Percentiles rank a stretch among this genome's conserved stretches.
These are phyloP conservation scores for Rhodotorula sp. DNA, from an alignment of 1,284 basidiomycete genomes.

Conservation along the genomic window DNA sequence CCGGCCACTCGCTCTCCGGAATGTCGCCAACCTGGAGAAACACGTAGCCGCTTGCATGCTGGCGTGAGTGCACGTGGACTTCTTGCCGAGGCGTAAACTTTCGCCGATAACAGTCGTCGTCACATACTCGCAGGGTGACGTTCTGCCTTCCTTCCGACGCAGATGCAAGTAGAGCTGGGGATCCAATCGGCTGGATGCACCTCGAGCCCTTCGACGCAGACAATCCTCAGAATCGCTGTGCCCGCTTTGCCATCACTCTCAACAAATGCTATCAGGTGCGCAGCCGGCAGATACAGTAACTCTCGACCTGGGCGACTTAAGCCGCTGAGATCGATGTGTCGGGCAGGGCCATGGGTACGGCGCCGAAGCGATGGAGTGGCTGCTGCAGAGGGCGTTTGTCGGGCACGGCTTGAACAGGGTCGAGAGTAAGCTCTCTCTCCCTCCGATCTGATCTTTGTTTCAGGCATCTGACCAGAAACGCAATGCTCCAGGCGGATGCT, in stretches of 20 bases:
- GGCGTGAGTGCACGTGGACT: background rate
- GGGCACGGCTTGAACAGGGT: conserved; percentile 10
- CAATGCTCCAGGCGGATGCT: conserved; percentile 1
- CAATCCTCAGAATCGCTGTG: background rate
- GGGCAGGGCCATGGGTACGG: conserved; percentile 17
- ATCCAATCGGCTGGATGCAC: background rate
- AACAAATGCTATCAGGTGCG: too few relatives aligned
- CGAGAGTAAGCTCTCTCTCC: background rate
- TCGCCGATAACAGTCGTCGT: too few relatives aligned
- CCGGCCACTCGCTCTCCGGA: background rate
- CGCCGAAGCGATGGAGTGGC: conserved; percentile 14
- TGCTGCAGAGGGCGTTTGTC: conserved; percentile 15
- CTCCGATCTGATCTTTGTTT: too few relatives aligned
- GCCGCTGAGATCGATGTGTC: too few relatives aligned
- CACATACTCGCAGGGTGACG: too few relatives aligned
- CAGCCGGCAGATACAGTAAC: too few relatives aligned
- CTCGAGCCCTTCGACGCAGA: background rate
- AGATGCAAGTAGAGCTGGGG: background rate
- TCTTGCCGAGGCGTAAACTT: too few relatives aligned
- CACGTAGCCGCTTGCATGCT: background rate
- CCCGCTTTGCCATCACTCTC: background rate
- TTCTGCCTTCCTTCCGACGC: background rate
- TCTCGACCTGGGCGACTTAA: too few relatives aligned
- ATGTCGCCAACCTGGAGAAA: background rate
- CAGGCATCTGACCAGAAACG: background rate